Conservation (phyloP, 2,329 filamentous ascomycete species). For the Elsinoe australis region DNA sequence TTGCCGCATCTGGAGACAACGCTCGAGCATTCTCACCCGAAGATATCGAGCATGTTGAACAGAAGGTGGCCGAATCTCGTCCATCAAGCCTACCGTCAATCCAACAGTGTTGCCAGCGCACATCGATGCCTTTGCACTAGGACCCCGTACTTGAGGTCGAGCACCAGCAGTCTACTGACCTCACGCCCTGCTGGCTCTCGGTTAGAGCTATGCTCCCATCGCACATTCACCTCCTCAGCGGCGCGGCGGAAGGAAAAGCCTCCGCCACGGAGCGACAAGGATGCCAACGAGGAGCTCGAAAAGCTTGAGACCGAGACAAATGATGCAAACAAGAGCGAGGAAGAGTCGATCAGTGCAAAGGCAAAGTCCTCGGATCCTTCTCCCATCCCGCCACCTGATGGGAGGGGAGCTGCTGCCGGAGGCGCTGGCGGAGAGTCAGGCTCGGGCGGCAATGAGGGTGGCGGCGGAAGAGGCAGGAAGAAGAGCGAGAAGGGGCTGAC, state of each 20-base stretch:
- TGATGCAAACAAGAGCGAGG: conserved; percentile 46
- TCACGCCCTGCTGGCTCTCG: conserved; percentile 22
- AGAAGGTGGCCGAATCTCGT: conserved; percentile 55
- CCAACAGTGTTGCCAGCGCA: conserved; percentile 25
- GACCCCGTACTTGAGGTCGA: conserved; percentile 21
- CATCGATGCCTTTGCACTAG: conserved; percentile 24
- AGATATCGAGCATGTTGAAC: conserved; percentile 31
- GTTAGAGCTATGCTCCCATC: conserved; percentile 24
- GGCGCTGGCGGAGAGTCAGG: conserved; percentile 44
- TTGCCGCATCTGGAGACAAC: too few species aligned
- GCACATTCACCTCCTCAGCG: conserved; percentile 36
- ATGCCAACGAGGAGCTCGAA: conserved; percentile 33
- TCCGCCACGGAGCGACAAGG: conserved; percentile 39
- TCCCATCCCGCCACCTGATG: conserved; percentile 43
- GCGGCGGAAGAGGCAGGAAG: conserved; percentile 61
- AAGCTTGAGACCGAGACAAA: conserved; percentile 42
- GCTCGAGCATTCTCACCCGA: neutral
- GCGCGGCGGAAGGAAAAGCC: conserved; percentile 51
- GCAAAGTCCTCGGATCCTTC: conserved; percentile 19
- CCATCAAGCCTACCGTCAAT: conserved; percentile 26
- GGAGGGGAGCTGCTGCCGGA: conserved; percentile 52
- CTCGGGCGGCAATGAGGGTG: conserved; percentile 37
- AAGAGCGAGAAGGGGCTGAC: conserved; percentile 64
- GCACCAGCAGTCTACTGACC: conserved; percentile 14
- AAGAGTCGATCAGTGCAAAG: conserved; percentile 3